A percentile compares a stretch with the other conserved stretches of the same genome.
These are phyloP conservation scores for Warburgia ugandensis DNA, from an alignment of 164 flowering plant genomes.

Conservation along the genomic window DNA sequence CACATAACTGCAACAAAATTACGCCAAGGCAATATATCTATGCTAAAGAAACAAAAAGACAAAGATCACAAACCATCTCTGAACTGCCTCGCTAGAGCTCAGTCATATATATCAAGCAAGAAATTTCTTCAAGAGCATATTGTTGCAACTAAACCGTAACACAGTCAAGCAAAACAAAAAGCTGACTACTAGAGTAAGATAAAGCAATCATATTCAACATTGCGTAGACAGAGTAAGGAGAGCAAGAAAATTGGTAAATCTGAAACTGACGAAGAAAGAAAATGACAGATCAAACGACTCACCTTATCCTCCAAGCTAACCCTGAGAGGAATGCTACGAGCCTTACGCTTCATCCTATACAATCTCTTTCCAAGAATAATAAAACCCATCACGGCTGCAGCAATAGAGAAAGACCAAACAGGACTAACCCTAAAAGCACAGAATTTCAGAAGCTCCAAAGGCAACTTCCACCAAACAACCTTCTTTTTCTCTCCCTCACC, in stretches of 20 bases:
- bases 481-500: constrained; percentile 25
- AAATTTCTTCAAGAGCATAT: not conserved
- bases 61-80: not conserved
- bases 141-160: not conserved
- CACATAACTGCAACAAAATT: too few species aligned
- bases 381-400: constrained; percentile 76
- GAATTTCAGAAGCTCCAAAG: constrained; percentile 64
- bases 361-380: constrained; percentile 57
- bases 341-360: constrained; percentile 66
- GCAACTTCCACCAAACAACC: constrained; percentile 84
- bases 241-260: not conserved
- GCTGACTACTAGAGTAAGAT: too few species aligned
- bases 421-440: constrained; percentile 67
- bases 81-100: not conserved
- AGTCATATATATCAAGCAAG: not conserved
- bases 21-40: too few species aligned
- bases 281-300: constrained; percentile 7
- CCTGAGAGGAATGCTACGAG: constrained; percentile 49
- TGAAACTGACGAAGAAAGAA: not conserved
- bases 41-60: not conserved
- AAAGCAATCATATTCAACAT: too few species aligned
- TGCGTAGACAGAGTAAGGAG: too few species aligned
- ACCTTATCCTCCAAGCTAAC: constrained; percentile 86
- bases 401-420: constrained; percentile 74
- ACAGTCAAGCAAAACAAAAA: constrained; percentile 1